Percentiles rank a stretch among this genome's conserved stretches.
These are phyloP conservation scores for Akanthomyces uredinophilus DNA, from an alignment of 2,329 filamentous ascomycete species.

Conservation along the genomic window DNA sequence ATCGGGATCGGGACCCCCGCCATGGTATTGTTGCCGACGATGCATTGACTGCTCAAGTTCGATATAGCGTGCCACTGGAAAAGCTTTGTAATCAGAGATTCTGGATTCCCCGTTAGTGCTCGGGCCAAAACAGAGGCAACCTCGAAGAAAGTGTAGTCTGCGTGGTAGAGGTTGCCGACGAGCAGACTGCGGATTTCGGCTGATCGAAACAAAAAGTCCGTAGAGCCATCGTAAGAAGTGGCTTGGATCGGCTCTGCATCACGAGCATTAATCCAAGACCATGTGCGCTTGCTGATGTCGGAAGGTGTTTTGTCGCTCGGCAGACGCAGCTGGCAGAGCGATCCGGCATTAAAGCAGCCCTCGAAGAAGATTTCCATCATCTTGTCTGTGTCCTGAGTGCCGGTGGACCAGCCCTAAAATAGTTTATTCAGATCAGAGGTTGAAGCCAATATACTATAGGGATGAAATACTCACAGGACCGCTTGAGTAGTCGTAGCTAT, in stretches of 20 bases:
- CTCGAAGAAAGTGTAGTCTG: not conserved
- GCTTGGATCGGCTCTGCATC: not conserved
- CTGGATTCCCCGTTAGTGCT: not conserved
- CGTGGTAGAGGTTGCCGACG: not conserved
- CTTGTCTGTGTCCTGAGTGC: constrained; percentile 33
- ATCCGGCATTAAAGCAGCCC: constrained; percentile 30
- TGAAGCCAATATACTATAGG: no score
- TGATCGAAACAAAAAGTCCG: not conserved
- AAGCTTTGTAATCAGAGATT: not conserved
- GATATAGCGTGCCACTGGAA: not conserved
- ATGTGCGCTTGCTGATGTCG: constrained; percentile 31
- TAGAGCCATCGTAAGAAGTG: not conserved
- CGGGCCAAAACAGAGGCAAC: not conserved
- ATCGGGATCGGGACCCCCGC: no score
- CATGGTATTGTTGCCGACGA: not conserved
- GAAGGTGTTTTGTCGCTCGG: constrained; percentile 21
- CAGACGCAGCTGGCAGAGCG: constrained; percentile 26
- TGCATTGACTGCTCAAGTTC: not conserved
- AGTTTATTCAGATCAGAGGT: not conserved
- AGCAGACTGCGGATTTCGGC: not conserved
- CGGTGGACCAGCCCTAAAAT: constrained; percentile 30
- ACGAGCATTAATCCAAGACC: constrained; percentile 22
- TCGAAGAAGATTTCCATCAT: constrained; percentile 31
- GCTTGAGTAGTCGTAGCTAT: constrained; percentile 32
- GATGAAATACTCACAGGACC: constrained; percentile 22